Conservation (phyloP, 257 asterid species). For the Thymus quinquecostatus region DNA sequence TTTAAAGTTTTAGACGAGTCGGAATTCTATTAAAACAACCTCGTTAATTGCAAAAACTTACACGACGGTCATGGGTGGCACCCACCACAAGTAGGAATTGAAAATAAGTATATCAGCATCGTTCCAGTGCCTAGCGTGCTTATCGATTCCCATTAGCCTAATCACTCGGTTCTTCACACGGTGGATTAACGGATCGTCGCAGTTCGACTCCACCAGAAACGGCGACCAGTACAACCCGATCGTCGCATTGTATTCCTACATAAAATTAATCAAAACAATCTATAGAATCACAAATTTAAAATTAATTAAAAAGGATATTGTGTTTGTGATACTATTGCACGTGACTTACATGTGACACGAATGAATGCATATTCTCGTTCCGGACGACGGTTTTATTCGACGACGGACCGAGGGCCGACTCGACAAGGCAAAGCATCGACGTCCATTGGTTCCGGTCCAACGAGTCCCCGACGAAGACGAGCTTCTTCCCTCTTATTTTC, state of each 20-base stretch:
- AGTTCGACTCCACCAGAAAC: slow-evolving; percentile 78
- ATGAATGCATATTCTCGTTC: slow-evolving; percentile 37
- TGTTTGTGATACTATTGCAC: background rate
- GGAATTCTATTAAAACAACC: no score
- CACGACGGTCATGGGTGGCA: slow-evolving; percentile 59
- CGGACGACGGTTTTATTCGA: slow-evolving; percentile 18
- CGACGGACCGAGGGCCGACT: slow-evolving; percentile 46
- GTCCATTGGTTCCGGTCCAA: slow-evolving; percentile 70
- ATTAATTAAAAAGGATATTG: background rate
- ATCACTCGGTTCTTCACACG: slow-evolving; percentile 47
- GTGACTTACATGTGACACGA: slow-evolving; percentile 43
- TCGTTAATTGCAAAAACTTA: slow-evolving; percentile 35
- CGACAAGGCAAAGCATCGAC: slow-evolving; percentile 67
- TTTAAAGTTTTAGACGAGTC: no score
- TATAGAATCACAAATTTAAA: background rate
- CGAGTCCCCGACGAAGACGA: slow-evolving; percentile 75
- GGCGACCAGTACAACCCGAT: slow-evolving; percentile 92
- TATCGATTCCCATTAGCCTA: slow-evolving; percentile 57
- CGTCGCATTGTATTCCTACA: slow-evolving; percentile 73
- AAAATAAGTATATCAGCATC: slow-evolving; percentile 83
- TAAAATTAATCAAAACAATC: background rate
- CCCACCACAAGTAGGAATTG: slow-evolving; percentile 80
- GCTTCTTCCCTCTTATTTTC: slow-evolving; percentile 62
- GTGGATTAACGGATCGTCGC: slow-evolving; percentile 61
- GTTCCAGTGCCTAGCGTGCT: slow-evolving; percentile 76